Evolutionary conservation across 1,139 yeast species (phyloP).

Genomic region (Blastobotrys aristatus): DNA sequence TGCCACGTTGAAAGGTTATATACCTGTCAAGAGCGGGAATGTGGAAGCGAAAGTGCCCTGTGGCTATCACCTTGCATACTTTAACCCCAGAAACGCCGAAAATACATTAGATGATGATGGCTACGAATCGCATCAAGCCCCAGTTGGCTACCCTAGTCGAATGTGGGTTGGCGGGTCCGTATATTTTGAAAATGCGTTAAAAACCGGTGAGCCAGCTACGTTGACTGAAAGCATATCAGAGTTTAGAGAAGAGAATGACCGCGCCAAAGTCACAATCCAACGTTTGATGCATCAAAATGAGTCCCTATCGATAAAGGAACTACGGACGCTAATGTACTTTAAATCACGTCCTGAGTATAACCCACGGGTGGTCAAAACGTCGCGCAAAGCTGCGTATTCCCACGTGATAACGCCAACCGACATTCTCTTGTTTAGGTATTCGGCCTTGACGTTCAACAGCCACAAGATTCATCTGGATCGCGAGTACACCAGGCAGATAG

Average conservation of each 20-base stretch:
- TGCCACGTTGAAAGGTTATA: slow-evolving; percentile 24
- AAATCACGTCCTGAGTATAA: background rate
- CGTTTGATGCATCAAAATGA: background rate
- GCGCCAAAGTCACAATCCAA: slow-evolving; percentile 3
- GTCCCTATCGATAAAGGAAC: slow-evolving; percentile 26
- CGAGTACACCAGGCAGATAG: slow-evolving; percentile 47
- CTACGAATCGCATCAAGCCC: slow-evolving; percentile 77
- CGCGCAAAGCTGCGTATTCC: background rate
- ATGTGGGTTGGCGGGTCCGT: slow-evolving; percentile 81
- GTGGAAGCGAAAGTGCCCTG: slow-evolving; percentile 31
- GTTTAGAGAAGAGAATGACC: slow-evolving; percentile 14
- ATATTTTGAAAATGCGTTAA: slow-evolving; percentile 39
- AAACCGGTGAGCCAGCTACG: slow-evolving; percentile 33
- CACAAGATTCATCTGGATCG: slow-evolving; percentile 77
- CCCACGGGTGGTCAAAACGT: slow-evolving; percentile 11
- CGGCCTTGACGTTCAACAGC: slow-evolving; percentile 71
- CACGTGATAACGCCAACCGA: slow-evolving; percentile 28
- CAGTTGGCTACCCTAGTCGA: slow-evolving; percentile 53
- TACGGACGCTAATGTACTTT: slow-evolving; percentile 31
- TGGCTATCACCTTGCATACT: slow-evolving; percentile 67
- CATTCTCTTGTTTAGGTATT: slow-evolving; percentile 50
- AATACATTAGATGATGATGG: slow-evolving; percentile 61
- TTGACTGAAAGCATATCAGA: slow-evolving; percentile 27
- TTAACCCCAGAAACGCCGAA: slow-evolving; percentile 53
- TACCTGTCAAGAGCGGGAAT: slow-evolving; percentile 16